Percentiles rank a stretch among this genome's conserved stretches.
phyloP scores from a whole-genome alignment of 768 basidiomycete genomes.

The Serendipita sp. region DNA sequence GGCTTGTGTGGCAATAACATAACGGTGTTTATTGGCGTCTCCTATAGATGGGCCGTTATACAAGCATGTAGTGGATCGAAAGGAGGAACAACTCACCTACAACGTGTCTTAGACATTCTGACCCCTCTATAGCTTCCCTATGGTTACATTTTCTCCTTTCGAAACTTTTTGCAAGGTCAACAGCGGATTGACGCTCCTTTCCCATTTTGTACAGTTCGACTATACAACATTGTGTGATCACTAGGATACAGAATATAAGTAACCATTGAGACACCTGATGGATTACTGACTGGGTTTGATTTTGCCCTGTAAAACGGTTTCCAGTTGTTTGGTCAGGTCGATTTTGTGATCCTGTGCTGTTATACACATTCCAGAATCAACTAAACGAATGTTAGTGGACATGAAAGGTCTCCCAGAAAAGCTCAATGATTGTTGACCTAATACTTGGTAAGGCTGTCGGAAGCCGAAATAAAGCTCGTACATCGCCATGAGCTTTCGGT shows the following conservation, averaged over 20 bases:
- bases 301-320: constrained; percentile 65
- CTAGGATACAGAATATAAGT: constrained; percentile 26
- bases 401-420: neutral
- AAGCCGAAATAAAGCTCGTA: constrained; percentile 83
- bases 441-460: constrained; percentile 83
- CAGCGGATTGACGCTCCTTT: constrained; percentile 49
- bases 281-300: constrained; percentile 74
- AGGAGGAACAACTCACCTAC: constrained; percentile 41
- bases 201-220: constrained; percentile 84
- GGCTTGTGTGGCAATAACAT: constrained; percentile 77
- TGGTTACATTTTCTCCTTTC: constrained; percentile 95
- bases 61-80: neutral
- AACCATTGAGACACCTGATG: neutral
- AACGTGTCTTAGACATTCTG: constrained; percentile 68
- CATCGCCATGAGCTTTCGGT: constrained; percentile 84
- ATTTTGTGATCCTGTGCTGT: constrained; percentile 49
- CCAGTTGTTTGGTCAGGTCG: constrained; percentile 62
- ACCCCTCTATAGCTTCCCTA: constrained; percentile 64
- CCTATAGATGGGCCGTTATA: constrained; percentile 27
- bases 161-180: constrained; percentile 84
- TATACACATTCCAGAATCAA: constrained; percentile 75
- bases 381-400: constrained; percentile 23
- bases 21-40: constrained; percentile 78
- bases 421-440: constrained; percentile 36
- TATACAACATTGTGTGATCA: constrained; percentile 99